Evolutionary conservation across 305 asterid genomes (phyloP).

Genomic region (Withania somnifera): DNA sequence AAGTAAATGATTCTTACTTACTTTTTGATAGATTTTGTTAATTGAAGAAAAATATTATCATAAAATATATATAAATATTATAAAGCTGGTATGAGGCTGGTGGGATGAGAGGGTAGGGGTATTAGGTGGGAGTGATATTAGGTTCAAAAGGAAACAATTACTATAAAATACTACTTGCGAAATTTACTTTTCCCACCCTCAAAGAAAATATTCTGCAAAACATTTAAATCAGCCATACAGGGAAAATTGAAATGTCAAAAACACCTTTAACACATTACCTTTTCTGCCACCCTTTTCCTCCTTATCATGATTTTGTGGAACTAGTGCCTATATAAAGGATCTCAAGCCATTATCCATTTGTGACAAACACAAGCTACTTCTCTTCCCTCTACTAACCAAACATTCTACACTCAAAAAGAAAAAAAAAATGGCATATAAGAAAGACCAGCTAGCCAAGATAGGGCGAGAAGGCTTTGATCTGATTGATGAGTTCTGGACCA

Average conservation of each 20-base stretch:
- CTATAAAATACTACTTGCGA: too few species aligned
- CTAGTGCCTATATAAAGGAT: not conserved
- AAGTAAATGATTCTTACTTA: too few species aligned
- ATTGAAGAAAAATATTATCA: too few species aligned
- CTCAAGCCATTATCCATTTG: not conserved
- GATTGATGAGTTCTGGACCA: not conserved
- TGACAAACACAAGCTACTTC: not conserved
- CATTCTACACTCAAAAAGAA: not conserved
- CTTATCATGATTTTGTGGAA: not conserved
- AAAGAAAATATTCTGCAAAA: not conserved
- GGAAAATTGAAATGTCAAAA: not conserved
- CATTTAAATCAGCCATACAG: not conserved
- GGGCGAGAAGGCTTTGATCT: slow-evolving; percentile 1
- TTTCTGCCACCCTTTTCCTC: not conserved
- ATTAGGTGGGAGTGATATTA: too few species aligned
- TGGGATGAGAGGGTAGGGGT: too few species aligned
- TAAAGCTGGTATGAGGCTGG: not conserved
- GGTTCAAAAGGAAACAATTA: too few species aligned
- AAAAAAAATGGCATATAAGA: not conserved
- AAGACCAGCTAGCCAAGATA: not conserved
- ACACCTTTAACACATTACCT: not conserved
- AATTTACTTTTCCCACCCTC: too few species aligned
- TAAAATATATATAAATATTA: not conserved
- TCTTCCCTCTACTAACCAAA: not conserved
- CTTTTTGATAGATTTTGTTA: too few species aligned